A percentile compares a stretch with the other conserved stretches of the same genome.
phyloP scores from a whole-genome alignment of 73 alveolate species.

The Urostyla sp. region DNA sequence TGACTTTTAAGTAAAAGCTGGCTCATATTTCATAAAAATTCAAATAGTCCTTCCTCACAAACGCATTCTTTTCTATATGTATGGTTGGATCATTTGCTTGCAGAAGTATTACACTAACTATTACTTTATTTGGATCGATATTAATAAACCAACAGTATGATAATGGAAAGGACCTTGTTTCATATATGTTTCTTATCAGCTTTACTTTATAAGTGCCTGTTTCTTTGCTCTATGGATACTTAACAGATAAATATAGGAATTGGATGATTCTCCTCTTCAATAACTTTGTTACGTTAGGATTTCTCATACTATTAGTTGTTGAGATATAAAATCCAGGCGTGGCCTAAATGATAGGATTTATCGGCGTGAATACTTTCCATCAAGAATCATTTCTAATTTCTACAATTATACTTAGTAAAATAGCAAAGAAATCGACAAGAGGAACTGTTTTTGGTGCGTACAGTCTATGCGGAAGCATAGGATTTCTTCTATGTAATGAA shows the following conservation, averaged over 20 bases:
- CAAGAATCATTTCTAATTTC: too few relatives aligned
- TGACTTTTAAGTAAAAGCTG: too few relatives aligned
- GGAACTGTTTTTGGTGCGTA: conserved; percentile 49
- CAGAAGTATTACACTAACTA: background rate
- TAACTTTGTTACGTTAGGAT: too few relatives aligned
- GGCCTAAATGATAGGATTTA: too few relatives aligned
- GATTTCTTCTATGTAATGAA: conserved; percentile 34
- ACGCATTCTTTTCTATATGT: conserved; percentile 2
- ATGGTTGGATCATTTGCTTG: conserved; percentile 10
- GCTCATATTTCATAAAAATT: too few relatives aligned
- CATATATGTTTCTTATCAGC: conserved; percentile 2
- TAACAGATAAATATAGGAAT: conserved; percentile 2
- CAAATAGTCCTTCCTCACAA: too few relatives aligned
- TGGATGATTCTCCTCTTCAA: too few relatives aligned
- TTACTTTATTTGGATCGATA: background rate
- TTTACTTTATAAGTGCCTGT: conserved; percentile 6
- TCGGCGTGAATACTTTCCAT: too few relatives aligned
- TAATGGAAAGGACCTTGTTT: conserved; percentile 8
- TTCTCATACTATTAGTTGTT: too few relatives aligned
- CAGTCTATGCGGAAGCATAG: conserved; percentile 12
- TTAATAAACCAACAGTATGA: conserved; percentile 3
- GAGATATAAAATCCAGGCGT: too few relatives aligned
- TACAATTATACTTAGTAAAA: conserved; percentile 30
- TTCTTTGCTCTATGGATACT: conserved; percentile 6
- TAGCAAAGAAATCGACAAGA: conserved; percentile 15